These are phyloP conservation scores for Panellus pusillus DNA, from an alignment of 768 basidiomycete genomes.

Conservation along the genomic window DNA sequence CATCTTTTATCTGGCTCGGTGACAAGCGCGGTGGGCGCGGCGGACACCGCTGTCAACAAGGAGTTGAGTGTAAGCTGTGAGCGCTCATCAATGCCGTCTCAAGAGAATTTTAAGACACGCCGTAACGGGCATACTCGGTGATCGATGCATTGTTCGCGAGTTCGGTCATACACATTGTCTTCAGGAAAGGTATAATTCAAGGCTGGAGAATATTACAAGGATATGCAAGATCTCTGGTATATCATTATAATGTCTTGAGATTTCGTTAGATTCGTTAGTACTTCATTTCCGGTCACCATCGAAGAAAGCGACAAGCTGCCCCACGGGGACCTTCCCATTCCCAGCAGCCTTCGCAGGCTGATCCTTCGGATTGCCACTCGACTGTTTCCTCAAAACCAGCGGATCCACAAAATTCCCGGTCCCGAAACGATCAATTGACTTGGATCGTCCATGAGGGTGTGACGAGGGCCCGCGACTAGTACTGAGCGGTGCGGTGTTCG, in stretches of 20 bases:
- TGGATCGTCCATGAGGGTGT: constrained; percentile 30
- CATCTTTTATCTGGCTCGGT: constrained; percentile 6
- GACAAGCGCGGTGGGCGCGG: not conserved
- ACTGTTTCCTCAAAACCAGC: constrained; percentile 65
- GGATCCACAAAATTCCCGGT: constrained; percentile 75
- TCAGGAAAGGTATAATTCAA: not conserved
- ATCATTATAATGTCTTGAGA: not conserved
- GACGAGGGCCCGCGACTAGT: constrained; percentile 28
- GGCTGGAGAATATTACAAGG: not conserved
- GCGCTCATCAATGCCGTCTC: not conserved
- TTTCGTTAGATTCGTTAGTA: constrained; percentile 4
- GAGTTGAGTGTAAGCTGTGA: not conserved
- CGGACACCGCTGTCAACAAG: not conserved
- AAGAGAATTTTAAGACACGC: no score
- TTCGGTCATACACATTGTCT: no score
- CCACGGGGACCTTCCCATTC: constrained; percentile 67
- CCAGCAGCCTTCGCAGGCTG: constrained; percentile 44
- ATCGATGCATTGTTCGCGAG: no score
- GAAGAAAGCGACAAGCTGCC: constrained; percentile 83
- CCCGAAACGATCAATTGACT: constrained; percentile 42
- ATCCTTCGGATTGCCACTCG: constrained; percentile 43
- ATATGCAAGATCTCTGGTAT: constrained; percentile 13
- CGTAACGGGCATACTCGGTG: no score
- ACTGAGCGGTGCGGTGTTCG: constrained; percentile 32
- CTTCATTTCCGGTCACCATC: constrained; percentile 49